These are phyloP conservation scores for Pichia eremophila DNA, from an alignment of 805 yeast species.

Conservation along the genomic window DNA sequence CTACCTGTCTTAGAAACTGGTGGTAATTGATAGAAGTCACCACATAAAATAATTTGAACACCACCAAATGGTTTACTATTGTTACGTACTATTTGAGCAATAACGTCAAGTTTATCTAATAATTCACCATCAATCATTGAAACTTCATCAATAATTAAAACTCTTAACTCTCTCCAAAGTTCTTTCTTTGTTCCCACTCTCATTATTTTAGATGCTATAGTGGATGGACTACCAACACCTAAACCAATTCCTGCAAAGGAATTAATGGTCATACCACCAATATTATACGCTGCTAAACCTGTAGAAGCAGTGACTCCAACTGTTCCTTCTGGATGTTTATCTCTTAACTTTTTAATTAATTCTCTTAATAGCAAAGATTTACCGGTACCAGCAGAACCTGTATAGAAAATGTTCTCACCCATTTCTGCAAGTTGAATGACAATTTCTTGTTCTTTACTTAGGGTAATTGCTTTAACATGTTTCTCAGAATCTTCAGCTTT, in stretches of 20 bases:
- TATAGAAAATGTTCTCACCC: constrained; percentile 72
- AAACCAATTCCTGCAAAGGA: constrained; percentile 73
- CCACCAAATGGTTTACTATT: constrained; percentile 62
- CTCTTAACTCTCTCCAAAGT: constrained; percentile 50
- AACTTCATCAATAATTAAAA: constrained; percentile 66
- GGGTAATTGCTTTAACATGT: constrained; percentile 6
- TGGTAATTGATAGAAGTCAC: constrained; percentile 77
- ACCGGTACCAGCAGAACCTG: constrained; percentile 99
- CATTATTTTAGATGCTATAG: constrained; percentile 42
- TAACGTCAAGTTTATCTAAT: constrained; percentile 51
- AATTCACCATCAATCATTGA: constrained; percentile 71
- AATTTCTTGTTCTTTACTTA: constrained; percentile 54
- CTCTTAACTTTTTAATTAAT: constrained; percentile 44
- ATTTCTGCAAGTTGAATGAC: constrained; percentile 52
- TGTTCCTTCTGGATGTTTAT: constrained; percentile 34
- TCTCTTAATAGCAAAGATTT: constrained; percentile 76
- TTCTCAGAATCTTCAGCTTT: not conserved
- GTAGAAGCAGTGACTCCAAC: constrained; percentile 81
- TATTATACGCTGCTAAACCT: constrained; percentile 74
- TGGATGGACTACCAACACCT: constrained; percentile 44
- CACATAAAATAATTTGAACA: constrained; percentile 64
- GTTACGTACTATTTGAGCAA: constrained; percentile 45
- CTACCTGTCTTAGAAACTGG: constrained; percentile 43
- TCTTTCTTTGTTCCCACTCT: constrained; percentile 38
- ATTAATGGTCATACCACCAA: constrained; percentile 72